These are phyloP conservation scores for Carnegiea gigantea DNA, from an alignment of 179 eudicot genomes.

Conservation along the genomic window DNA sequence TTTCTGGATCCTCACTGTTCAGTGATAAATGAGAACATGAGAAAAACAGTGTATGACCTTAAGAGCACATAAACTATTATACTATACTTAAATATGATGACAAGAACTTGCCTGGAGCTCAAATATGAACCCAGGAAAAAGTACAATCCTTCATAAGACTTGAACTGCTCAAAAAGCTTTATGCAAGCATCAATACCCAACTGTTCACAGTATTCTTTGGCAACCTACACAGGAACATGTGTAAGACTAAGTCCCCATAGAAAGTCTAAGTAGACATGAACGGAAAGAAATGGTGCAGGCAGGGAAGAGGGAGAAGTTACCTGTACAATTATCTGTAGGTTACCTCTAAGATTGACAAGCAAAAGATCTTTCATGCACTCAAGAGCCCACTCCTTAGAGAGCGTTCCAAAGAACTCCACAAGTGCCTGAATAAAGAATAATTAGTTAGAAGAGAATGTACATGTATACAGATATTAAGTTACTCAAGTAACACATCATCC, in stretches of 20 bases:
- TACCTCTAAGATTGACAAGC: constrained; percentile 52
- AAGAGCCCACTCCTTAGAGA: constrained; percentile 57
- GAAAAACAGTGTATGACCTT: not conserved
- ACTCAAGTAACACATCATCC: constrained; percentile 5
- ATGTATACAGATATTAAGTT: not conserved
- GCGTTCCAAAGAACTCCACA: constrained; percentile 57
- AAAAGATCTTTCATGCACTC: constrained; percentile 59
- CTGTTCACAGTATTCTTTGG: constrained; percentile 54
- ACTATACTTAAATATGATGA: not conserved
- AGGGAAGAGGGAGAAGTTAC: constrained; percentile 16
- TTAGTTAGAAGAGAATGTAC: constrained; percentile 6
- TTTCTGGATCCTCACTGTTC: constrained; percentile 54
- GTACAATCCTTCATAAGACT: constrained; percentile 51
- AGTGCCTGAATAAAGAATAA: constrained; percentile 35
- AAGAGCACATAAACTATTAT: not conserved
- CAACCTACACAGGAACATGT: constrained; percentile 36
- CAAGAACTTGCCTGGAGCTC: constrained; percentile 40
- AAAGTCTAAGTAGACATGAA: not conserved
- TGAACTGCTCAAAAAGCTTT: constrained; percentile 50
- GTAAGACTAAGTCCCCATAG: not conserved
- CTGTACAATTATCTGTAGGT: constrained; percentile 59
- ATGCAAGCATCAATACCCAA: constrained; percentile 45
- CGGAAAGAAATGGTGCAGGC: not conserved
- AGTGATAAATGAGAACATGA: constrained; percentile 18
- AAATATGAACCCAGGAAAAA: constrained; percentile 50